These are phyloP conservation scores for Rhizopogon roseolus DNA, from an alignment of 768 basidiomycete species.

Conservation along the genomic window DNA sequence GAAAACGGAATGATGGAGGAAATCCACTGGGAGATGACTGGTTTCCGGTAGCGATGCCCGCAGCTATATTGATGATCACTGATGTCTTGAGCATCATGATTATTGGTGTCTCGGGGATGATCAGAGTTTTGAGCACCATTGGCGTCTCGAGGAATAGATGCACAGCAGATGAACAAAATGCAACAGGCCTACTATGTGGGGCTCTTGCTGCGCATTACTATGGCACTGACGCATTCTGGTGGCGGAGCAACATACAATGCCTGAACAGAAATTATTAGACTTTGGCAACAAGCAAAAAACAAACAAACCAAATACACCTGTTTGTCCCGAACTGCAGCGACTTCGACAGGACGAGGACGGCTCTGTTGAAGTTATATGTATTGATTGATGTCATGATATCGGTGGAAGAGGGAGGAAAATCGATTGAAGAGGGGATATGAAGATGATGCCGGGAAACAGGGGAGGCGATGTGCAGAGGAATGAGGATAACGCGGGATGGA, in stretches of 20 bases:
- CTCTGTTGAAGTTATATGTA: too few relatives aligned
- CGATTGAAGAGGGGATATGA: too few relatives aligned
- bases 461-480: too few relatives aligned
- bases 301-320: not conserved
- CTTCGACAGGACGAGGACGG: not conserved
- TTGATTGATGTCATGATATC: too few relatives aligned
- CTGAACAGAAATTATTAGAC: not conserved
- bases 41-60: too few relatives aligned
- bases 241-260: not conserved
- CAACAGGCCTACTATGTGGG: not conserved
- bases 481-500: too few relatives aligned
- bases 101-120: too few relatives aligned
- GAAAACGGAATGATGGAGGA: conserved; percentile 9
- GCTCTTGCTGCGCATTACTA: not conserved
- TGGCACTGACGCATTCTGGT: not conserved
- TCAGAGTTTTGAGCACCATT: too few relatives aligned
- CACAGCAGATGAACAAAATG: not conserved
- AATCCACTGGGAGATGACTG: conserved; percentile 19
- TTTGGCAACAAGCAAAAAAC: not conserved
- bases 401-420: too few relatives aligned
- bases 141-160: not conserved
- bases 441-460: too few relatives aligned
- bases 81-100: too few relatives aligned
- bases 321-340: not conserved
- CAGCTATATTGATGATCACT: too few relatives aligned